Percentiles rank a stretch among this genome's conserved stretches.
Evolutionary conservation across 176 grass and related monocot species (phyloP).

Genomic region (Hordeum marinum): DNA sequence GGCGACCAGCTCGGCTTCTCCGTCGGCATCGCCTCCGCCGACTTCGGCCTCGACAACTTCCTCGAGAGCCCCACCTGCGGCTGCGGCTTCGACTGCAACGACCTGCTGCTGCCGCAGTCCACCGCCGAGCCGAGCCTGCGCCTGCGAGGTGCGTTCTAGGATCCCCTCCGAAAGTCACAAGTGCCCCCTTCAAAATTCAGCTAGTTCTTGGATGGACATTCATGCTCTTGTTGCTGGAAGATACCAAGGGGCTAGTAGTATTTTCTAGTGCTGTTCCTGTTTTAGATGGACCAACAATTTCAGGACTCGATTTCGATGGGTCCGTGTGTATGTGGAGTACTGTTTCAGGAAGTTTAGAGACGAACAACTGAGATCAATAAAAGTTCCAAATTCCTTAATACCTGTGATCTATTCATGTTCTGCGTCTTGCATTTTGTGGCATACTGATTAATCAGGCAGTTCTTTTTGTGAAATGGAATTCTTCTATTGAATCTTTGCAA

Average conservation of each 20-base stretch:
- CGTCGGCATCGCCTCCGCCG: slow-evolving; percentile 82
- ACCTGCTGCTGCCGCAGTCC: not conserved
- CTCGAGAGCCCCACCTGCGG: slow-evolving; percentile 74
- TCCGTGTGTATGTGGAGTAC: not conserved
- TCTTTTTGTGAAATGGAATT: not conserved
- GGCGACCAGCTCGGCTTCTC: slow-evolving; percentile 75
- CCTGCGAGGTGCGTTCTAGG: slow-evolving; percentile 57
- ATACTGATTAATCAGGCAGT: not conserved
- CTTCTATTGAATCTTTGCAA: not conserved
- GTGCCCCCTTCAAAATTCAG: not conserved
- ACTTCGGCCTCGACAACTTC: slow-evolving; percentile 81
- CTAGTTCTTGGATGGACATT: not conserved
- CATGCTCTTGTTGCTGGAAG: slow-evolving; percentile 13
- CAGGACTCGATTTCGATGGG: slow-evolving; percentile 14
- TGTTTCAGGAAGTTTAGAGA: slow-evolving; percentile 33
- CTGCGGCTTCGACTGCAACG: slow-evolving; percentile 81
- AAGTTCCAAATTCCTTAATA: not conserved
- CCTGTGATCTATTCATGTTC: not conserved
- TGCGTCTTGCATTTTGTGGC: not conserved
- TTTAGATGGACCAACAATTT: slow-evolving; percentile 34
- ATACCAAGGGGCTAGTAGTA: not conserved
- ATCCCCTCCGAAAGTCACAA: not conserved
- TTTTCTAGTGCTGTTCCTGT: slow-evolving; percentile 1
- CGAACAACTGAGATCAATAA: slow-evolving; percentile 1
- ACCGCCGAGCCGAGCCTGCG: not conserved